Base-by-base conservation (phyloP, 352 stramenopile genomes). In the Stephanocyclus meneghinianus region DNA sequence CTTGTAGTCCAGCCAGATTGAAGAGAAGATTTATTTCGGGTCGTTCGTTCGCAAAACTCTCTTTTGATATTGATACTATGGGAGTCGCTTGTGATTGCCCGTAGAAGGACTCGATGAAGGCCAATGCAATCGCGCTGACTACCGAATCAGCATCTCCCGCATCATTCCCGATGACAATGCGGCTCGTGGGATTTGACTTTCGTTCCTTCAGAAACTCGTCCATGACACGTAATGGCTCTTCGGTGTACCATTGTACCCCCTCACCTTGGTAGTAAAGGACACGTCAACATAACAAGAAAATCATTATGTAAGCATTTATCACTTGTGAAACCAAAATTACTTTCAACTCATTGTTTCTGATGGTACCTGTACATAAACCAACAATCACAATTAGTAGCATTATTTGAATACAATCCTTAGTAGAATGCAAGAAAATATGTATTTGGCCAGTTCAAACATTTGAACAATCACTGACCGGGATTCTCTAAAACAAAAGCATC, bases 41-140 rank as follows among this genome's bases (percentile, higher is more conserved):
- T 18, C 79, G 68, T 60, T 81, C 78, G 30, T 65, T 48, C 18
- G 51, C 10, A 51, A 93, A 83, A 47, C 74, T 79, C 10, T 84
- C 61, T 65, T 71, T 69, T 60, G 51, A 78, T 81, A 76, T 79
- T 67, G 69, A 87, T 80, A 85, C 82, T 81, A 85, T 76, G 77
- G 80, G 76, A 57, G 51, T 90, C 45, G 44, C 70, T 71, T 79
- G 56, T 79, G 37, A 9, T 44, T 56, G 10, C 32, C 47, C 47
- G 16, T 77, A 55, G 5, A 62, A 64, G 15, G 77, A 84, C 65
- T 76, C 65, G 13, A 80, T 63, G 45, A 71, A 86, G 5, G 79
- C 73, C 13, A 79, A 65, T 30, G 64, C 35, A 64, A 86, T 83
- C 32, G 79, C 79, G 65, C 74, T 83, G 37, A 86, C 37, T 32